Percentiles rank a stretch among this genome's conserved stretches.
phyloP scores from a whole-genome alignment of 2,329 filamentous ascomycete species.

The Phialophora expanda region DNA sequence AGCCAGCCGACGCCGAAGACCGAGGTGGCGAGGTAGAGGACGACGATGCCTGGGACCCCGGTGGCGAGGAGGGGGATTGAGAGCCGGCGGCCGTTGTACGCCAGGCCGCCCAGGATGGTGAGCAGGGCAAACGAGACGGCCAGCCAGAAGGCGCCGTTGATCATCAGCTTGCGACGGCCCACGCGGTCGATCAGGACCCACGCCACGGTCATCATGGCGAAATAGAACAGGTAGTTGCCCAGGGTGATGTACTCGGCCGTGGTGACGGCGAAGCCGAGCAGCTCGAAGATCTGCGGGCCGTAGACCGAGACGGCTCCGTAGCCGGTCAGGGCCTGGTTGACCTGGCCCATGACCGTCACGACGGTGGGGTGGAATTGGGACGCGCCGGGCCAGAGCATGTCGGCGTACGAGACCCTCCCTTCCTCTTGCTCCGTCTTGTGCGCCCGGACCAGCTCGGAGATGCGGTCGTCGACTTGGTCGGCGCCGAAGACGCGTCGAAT shows the following conservation, averaged over 20 bases:
- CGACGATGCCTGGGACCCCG: slow-evolving; percentile 39
- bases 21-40: slow-evolving; percentile 46
- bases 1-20: slow-evolving; percentile 59
- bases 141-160: slow-evolving; percentile 39
- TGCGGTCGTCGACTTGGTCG: slow-evolving; percentile 54
- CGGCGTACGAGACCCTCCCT: slow-evolving; percentile 55
- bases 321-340: slow-evolving; percentile 65
- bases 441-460: slow-evolving; percentile 58
- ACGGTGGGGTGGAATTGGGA: slow-evolving; percentile 66
- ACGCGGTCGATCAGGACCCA: slow-evolving; percentile 60
- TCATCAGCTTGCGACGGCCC: slow-evolving; percentile 41
- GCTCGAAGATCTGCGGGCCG: slow-evolving; percentile 67
- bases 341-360: slow-evolving; percentile 66
- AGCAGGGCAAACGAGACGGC: slow-evolving; percentile 41
- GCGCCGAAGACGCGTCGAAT: slow-evolving; percentile 59
- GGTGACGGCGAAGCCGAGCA: slow-evolving; percentile 61
- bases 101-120: slow-evolving; percentile 41
- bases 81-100: slow-evolving; percentile 33
- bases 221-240: slow-evolving; percentile 66
- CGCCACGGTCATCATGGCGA: slow-evolving; percentile 65
- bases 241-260: slow-evolving; percentile 63
- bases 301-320: slow-evolving; percentile 68
- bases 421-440: slow-evolving; percentile 58
- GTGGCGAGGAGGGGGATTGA: slow-evolving; percentile 38
- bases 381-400: slow-evolving; percentile 63